Evolutionary conservation across 108 stramenopile species (phyloP), one percentile per base, ranked within the genome.

Genomic region (Skeletonema costatum): DNA sequence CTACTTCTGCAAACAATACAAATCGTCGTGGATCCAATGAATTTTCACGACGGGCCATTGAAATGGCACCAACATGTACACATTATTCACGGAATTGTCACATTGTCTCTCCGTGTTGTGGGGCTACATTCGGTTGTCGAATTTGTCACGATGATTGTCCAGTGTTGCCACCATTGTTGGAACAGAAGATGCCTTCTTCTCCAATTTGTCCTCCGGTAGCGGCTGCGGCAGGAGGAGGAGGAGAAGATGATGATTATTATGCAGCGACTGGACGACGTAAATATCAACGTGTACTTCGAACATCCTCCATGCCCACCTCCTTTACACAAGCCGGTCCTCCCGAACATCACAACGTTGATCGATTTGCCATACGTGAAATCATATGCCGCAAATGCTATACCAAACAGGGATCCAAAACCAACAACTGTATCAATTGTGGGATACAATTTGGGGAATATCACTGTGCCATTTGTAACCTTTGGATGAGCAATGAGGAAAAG

Each of bases 91-190:
- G 94, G 31, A 93, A 96, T 53, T 93, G 91, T 59, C 83, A 87
- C 70, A 86, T 96, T 21, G 86, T 96, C 19, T 85, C 86, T 11
- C 94, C 94, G 10, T 96, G 94, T 80, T 96, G 94, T 64, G 83
- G 85, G 10, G 78, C 87, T 17, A 82, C 90, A 6, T 92, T 90
- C 66, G 94, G 92, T 2, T 96, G 94, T 65, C 88, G 94, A n/a
- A 90, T 96, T 35, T 96, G 94, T 77, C 94, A 96, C 66, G 92
- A 96, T 66, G 94, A 96, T 51, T 76, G 79, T 59, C 84, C 84
- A 5, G 80, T 85, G 29, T 59, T 85, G 51, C 84, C 84, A 8
- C 80, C 84, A 10, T 46, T 77, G 42, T 59, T 81, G 35, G 4
- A 60, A 32, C 38, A 33, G 71, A 31, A 3, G 51, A 60, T 9